Base-by-base conservation (phyloP, 768 basidiomycete genomes). In the Nidularia sp. region DNA sequence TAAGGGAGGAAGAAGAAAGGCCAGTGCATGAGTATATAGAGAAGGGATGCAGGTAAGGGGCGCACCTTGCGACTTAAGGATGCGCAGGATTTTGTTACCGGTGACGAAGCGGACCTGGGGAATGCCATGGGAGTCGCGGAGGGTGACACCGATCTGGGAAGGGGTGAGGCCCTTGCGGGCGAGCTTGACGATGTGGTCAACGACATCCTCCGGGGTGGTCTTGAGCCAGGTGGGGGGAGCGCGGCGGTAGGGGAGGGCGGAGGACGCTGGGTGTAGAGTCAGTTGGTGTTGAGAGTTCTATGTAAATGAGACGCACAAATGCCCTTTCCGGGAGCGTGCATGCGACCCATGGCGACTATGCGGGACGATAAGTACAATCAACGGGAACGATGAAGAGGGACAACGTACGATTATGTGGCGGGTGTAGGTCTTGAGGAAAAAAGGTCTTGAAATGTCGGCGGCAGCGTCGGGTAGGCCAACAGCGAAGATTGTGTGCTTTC, bases 321-420 rank as follows among this genome's bases (percentile, higher is more conserved):
- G 84, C 95, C 96, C 93, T 98, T 98, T 76, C 93, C 93, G 75
- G 94, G 93, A 85, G 94, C 94, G 85, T 98, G 96, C 93, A 97
- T 94, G 70, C 94, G 93, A 90, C 88, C 90, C 90, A 93, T 93
- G 76, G 62, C 76, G 69, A 65, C 56, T 75, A 70, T 79, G 31
- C 5, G 48, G 12, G 9, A 49, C 7, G 3, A 49, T 61, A 45
- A 61, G 63, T 45, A 63, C 33, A 43, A 51, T 45, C 45, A 57
- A 44, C 13, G 22, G 39, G 32, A 32, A 15, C 15, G 9, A 48
- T n/a, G 29, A 33, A 46, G 47, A 44, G 36, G 56, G 31, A 31
- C 25, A 50, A 54, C 65, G 54, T 54, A 62, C 71, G 45, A 63
- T 53, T 65, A 56, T 50, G 34, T 34, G 49, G 55, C 52, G 54